Conservation (phyloP, 768 basidiomycete species). For the Holtermanniella nyarrowii region DNA sequence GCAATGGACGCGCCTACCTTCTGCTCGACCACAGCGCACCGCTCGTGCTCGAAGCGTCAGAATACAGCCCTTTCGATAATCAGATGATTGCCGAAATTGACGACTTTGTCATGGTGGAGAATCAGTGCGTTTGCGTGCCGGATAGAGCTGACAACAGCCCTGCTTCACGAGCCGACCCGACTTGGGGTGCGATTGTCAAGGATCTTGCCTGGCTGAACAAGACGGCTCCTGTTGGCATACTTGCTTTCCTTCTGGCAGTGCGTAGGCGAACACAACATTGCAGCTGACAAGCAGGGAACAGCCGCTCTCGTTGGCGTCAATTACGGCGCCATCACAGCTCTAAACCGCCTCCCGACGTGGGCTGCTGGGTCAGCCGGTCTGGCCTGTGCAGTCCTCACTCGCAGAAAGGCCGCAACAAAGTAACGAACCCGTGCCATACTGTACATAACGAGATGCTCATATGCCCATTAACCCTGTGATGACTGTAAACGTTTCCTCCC, state of each 20-base stretch:
- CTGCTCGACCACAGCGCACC: neutral
- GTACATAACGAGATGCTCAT: neutral
- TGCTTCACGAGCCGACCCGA: no score
- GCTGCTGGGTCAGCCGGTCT: neutral
- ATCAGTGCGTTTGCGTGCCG: no score
- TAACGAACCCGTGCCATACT: neutral
- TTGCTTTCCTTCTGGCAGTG: neutral
- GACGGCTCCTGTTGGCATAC: neutral
- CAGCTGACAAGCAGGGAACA: neutral
- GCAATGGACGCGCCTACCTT: neutral
- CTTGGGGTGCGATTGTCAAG: neutral
- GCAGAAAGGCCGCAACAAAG: neutral
- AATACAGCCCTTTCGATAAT: neutral
- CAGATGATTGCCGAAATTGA: no score
- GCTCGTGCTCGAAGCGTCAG: neutral
- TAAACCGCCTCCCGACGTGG: neutral
- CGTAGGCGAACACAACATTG: no score
- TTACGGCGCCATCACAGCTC: neutral
- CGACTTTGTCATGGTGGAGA: no score
- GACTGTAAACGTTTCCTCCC: constrained; percentile 11
- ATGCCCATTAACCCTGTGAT: neutral
- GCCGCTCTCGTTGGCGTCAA: neutral
- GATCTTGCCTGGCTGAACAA: no score
- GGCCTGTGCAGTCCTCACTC: neutral
- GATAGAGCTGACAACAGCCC: no score